Base-by-base conservation (phyloP, 208 protist genomes). In the Crithidia sp. region DNA sequence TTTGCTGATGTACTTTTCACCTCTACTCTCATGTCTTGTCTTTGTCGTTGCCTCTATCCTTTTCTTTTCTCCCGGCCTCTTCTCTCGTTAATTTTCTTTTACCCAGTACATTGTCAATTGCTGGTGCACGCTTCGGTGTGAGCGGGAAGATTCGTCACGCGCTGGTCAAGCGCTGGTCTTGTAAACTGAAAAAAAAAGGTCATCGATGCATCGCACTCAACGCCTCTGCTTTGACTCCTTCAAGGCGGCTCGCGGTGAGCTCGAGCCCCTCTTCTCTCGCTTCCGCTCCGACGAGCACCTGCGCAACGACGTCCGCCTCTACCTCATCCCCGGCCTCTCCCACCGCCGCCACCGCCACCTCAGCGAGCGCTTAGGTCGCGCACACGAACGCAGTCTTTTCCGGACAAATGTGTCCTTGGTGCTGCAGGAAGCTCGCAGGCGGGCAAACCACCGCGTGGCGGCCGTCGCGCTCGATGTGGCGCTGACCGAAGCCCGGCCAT, bases 381-480 rank as follows among this genome's bases (percentile, higher is more conserved):
- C 79, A 5, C 88, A 93, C 63, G 80, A 86, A 59, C 74, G 74
- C 37, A 91, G 82, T 63, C 82, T 76, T 71, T 59, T 89, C 28
- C 85, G 86, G 19, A 79, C 75, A 7, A 86, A 77, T 40, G 49
- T 89, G 6, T 80, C 67, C 2, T 76, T 94, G n/a, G 12, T 96
- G 4, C 76, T 94, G 67, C 81, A 85, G n/a, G 91, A 96, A 71
- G 87, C 91, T 4, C 69, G 82, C 28, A 71, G 79, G n/a, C 77
- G 77, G 2, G 71, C 44, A 2, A 58, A 76, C 74, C 76, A 69
- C 54, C 44, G 59, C 53, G 83, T 94, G 0, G 88, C 88, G 0
- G 79, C 78, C 8, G 80, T 74, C 1, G 79, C 89, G 36, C 58
- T 94, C 55, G 56, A 76, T 17, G 80, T 89, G 16, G 79, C 73